Evolutionary conservation across 345 rosid species (phyloP).

Genomic region (Eucalyptus fibrosa): DNA sequence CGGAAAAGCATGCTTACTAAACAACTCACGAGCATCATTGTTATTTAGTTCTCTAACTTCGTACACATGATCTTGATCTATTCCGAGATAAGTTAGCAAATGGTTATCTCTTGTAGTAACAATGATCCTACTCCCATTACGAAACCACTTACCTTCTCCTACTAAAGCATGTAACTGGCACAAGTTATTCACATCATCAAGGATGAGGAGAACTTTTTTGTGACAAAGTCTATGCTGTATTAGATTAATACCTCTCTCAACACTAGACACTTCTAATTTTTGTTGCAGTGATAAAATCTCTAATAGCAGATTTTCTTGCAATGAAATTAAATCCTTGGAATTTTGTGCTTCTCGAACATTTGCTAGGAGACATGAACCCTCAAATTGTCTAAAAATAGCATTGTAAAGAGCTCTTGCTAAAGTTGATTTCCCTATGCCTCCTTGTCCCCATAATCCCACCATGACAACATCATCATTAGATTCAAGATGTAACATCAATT

Average conservation of each 20-base stretch:
- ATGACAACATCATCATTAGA: background rate
- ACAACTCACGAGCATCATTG: rapidly evolving
- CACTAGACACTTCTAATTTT: background rate
- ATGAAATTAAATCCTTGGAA: background rate
- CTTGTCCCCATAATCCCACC: background rate
- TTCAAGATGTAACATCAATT: background rate
- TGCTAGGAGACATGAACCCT: background rate
- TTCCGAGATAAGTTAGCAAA: background rate
- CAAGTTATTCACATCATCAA: background rate
- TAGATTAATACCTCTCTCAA: background rate
- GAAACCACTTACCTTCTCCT: background rate
- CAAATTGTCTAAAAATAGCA: background rate
- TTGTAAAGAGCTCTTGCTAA: background rate
- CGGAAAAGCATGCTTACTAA: background rate
- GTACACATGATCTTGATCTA: background rate
- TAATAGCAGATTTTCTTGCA: background rate
- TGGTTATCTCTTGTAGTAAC: background rate
- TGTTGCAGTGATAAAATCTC: background rate
- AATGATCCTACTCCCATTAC: background rate
- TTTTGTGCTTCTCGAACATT: background rate
- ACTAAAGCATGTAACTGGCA: rapidly evolving
- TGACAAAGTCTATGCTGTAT: background rate
- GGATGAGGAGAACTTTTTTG: background rate
- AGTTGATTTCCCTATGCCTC: background rate
- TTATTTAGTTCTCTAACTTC: rapidly evolving